Conservation (phyloP, 2,329 filamentous ascomycete species). For the Colletotrichum lini region DNA sequence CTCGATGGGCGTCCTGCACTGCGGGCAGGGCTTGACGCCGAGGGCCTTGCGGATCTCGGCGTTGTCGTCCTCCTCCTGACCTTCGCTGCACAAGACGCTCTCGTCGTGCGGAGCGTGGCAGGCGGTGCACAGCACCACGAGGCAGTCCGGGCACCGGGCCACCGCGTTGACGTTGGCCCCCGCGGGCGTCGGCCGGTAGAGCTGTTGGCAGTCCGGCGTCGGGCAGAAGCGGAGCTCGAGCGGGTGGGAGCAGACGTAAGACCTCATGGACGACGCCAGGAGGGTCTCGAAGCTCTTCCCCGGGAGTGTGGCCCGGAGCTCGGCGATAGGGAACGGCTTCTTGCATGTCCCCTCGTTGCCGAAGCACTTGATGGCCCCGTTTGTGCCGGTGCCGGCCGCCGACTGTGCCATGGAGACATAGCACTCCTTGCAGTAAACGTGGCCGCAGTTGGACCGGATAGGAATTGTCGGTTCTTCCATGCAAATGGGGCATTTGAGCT, state of each 20-base stretch:
- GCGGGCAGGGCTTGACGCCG: constrained; percentile 54
- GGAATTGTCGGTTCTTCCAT: background rate
- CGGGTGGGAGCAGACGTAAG: background rate
- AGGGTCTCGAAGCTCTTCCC: background rate
- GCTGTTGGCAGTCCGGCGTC: background rate
- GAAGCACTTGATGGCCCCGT: background rate
- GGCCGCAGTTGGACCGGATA: background rate
- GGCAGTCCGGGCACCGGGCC: constrained; percentile 55
- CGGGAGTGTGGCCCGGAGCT: background rate
- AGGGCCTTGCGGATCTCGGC: constrained; percentile 49
- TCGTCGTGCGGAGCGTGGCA: constrained; percentile 54
- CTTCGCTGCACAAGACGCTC: constrained; percentile 50
- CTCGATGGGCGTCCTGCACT: constrained; percentile 57
- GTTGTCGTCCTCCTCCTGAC: constrained; percentile 49
- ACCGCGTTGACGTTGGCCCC: constrained; percentile 35
- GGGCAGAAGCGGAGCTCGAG: constrained; percentile 7
- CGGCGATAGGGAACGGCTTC: background rate
- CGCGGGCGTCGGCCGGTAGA: background rate
- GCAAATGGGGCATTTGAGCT: background rate
- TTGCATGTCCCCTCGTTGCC: background rate
- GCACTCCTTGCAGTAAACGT: constrained; percentile 5
- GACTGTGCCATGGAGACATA: background rate
- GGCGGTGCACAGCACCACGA: constrained; percentile 51
- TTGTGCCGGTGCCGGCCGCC: background rate
- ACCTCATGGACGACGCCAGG: background rate